Base-by-base conservation (phyloP, 495 filamentous ascomycete genomes). In the Antarctomyces pellizariae region DNA sequence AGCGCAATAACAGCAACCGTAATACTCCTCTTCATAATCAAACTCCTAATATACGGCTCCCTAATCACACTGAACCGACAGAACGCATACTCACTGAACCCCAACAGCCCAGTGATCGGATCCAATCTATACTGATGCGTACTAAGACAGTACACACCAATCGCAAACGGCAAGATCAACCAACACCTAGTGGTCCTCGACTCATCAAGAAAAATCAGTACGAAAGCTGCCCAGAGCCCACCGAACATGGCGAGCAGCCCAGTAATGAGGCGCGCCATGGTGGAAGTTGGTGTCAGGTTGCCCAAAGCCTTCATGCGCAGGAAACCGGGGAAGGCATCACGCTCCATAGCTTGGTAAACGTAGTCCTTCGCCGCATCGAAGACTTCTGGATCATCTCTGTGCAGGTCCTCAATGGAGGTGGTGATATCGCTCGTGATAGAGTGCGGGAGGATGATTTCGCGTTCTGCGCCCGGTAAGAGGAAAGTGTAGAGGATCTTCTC, bases 291-390 rank as follows among this genome's bases (percentile, higher is more conserved):
- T 12, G 95, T 77, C 1, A 97, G 56, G 42, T 97, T 97, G 21
- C 89, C 89, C 8, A 97, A 60, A 4, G 83, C 86, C 53, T 93
- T 93, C 41, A 75, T 71, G 38, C 79, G 69, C 35, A 97, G 63
- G 57, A 97, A 97, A 13, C 83, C 83, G 3, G 86, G 86, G 49
- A 92, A 97, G 8, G 86, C 86, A 51, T 95, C 86, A 22, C 89
- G 70, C 49, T 99, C 86, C 89, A 99, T 99, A 2, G 86, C 86
- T 44, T 95, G 89, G 49, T 93, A 99, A 24, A 92, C 84, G 45
- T 95, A 99, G 52, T 99, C 89, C 49, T 95, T 95, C 14, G 86
- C 86, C 2, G 74, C 70, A 44, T 93, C 84, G 36, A 99, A 99
- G 7, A 99, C 69, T 44, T 95, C 86, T 1, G 86, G 86, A 43